Percentiles rank a stretch among this genome's conserved stretches.
phyloP scores from a whole-genome alignment of 2,329 filamentous ascomycete genomes.

The Phyllosticta paracitricarpa region DNA sequence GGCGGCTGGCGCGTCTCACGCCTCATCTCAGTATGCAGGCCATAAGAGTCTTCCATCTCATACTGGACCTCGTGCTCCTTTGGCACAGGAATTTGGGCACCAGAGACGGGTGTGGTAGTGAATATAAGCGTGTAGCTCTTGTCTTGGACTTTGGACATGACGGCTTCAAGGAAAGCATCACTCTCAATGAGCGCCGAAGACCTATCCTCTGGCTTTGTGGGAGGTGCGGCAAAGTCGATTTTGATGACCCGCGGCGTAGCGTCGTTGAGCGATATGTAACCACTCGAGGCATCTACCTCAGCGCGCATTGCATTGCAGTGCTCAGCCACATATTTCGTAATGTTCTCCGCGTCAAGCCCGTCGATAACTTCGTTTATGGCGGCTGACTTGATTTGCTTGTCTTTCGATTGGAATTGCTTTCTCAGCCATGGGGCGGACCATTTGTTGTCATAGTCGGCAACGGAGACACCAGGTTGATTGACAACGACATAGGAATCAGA shows the following conservation, averaged over 20 bases:
- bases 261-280: constrained; percentile 9
- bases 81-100: constrained; percentile 10
- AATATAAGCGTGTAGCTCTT: constrained; percentile 66
- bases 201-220: constrained; percentile 22
- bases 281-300: constrained; percentile 33
- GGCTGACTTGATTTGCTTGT: constrained; percentile 45
- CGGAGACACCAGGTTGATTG: constrained; percentile 63
- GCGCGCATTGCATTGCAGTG: constrained; percentile 38
- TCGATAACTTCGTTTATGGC: constrained; percentile 46
- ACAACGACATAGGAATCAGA: constrained; percentile 70
- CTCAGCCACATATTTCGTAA: constrained; percentile 34
- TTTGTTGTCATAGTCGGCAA: constrained; percentile 53
- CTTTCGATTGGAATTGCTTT: constrained; percentile 36
- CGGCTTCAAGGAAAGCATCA: constrained; percentile 32
- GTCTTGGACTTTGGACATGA: constrained; percentile 38
- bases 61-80: constrained; percentile 36
- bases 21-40: constrained; percentile 65
- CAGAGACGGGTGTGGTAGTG: constrained; percentile 48
- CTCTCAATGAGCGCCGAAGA: constrained; percentile 32
- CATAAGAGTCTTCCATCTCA: constrained; percentile 53
- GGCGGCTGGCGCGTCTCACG: constrained; percentile 41
- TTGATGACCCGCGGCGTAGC: constrained; percentile 7
- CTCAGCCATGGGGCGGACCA: constrained; percentile 44
- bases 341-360: constrained; percentile 32
- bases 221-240: constrained; percentile 33